Conservation (phyloP, 495 filamentous ascomycete genomes). For the Hypomontagnella submonticulosa region DNA sequence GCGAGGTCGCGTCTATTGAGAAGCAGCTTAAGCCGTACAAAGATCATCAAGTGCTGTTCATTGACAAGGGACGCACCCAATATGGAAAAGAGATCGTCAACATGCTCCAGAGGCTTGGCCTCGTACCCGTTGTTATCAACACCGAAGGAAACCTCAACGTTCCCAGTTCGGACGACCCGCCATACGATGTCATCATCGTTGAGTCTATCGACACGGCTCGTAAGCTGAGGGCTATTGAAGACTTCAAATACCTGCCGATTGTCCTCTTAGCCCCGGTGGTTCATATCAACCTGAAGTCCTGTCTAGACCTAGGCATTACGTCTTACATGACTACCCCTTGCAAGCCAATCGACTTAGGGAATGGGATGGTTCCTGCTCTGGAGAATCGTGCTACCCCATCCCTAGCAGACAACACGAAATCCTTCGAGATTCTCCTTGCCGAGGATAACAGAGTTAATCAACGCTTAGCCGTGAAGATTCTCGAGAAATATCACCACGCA, state of each 20-base stretch:
- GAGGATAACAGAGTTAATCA: constrained; percentile 99
- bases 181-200: constrained; percentile 96
- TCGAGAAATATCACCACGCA: constrained; percentile 97
- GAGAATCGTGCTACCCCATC: constrained; percentile 94
- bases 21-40: constrained; percentile 90
- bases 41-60: constrained; percentile 92
- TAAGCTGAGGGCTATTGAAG: constrained; percentile 83
- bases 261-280: constrained; percentile 92
- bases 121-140: constrained; percentile 84
- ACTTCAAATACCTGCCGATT: constrained; percentile 98
- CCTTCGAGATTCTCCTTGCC: constrained; percentile 94
- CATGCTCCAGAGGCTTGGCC: constrained; percentile 81
- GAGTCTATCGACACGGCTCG: constrained; percentile 92
- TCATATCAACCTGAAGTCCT: constrained; percentile 91
- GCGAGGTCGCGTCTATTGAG: constrained; percentile 81
- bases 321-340: constrained; percentile 99
- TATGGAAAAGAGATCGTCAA: constrained; percentile 78
- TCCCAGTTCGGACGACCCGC: constrained; percentile 67
- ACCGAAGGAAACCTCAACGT: constrained; percentile 67
- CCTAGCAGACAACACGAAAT: constrained; percentile 91
- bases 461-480: constrained; percentile 93
- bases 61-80: constrained; percentile 90
- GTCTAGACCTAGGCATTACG: constrained; percentile 94
- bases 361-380: constrained; percentile 97
- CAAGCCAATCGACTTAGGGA: constrained; percentile 92